Conservation (phyloP, 805 yeast species). For the Wickerhamomyces xylosicus region DNA sequence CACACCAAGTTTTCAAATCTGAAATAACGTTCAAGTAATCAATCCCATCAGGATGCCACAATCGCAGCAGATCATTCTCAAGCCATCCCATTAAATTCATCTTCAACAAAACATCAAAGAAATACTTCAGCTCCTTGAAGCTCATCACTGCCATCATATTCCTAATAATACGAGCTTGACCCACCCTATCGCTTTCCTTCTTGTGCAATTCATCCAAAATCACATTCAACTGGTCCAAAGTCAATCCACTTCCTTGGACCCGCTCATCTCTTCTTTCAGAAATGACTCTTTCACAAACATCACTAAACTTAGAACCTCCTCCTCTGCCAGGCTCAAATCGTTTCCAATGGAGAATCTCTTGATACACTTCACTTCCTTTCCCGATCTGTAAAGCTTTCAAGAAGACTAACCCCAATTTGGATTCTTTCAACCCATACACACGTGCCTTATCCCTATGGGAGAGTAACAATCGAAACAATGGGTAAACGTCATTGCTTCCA, state of each 20-base stretch:
- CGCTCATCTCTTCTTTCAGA: conserved; percentile 33
- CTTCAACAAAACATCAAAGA: conserved; percentile 58
- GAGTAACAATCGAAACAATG: conserved; percentile 49
- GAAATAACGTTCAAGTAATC: conserved; percentile 55
- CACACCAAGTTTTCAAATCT: conserved; percentile 49
- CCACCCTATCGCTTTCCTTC: conserved; percentile 19
- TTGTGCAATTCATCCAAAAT: conserved; percentile 34
- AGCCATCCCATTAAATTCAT: conserved; percentile 47
- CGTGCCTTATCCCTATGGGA: conserved; percentile 55
- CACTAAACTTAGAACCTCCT: conserved; percentile 37
- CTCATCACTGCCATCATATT: conserved; percentile 44
- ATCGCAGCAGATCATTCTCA: conserved; percentile 43
- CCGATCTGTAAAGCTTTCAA: conserved; percentile 47
- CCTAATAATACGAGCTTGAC: conserved; percentile 34
- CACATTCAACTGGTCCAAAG: conserved; percentile 40
- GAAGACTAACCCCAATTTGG: conserved; percentile 40
- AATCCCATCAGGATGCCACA: conserved; percentile 77
- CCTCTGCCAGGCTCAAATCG: conserved; percentile 22
- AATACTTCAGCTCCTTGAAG: conserved; percentile 55
- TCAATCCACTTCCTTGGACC: conserved; percentile 23
- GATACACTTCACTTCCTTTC: conserved; percentile 50
- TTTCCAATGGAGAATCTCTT: conserved; percentile 37
- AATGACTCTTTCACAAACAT: conserved; percentile 38
- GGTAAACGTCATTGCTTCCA: conserved; percentile 50
- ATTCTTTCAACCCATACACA: conserved; percentile 54